Percentiles rank a stretch among this genome's conserved stretches.
These are phyloP conservation scores for Wilhelminamyces savonicus DNA, from an alignment of 805 yeast species.

Conservation along the genomic window DNA sequence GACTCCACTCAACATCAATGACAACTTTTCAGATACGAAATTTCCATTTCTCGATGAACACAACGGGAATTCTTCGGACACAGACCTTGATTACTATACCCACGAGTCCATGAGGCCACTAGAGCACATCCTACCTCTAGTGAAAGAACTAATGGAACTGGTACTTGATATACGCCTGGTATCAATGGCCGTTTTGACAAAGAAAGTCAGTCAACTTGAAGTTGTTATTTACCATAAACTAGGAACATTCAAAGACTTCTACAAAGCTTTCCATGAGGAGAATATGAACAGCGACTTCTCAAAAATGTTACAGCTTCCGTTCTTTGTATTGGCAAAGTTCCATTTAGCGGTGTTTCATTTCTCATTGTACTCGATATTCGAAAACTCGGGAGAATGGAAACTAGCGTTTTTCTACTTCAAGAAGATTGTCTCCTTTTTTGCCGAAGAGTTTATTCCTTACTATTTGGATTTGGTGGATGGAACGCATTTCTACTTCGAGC, in stretches of 20 bases:
- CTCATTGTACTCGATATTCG: slow-evolving; percentile 10
- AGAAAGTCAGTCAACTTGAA: slow-evolving; percentile 7
- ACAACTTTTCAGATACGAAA: slow-evolving; percentile 6
- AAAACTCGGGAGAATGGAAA: slow-evolving; percentile 1
- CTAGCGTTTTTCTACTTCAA: slow-evolving; percentile 9
- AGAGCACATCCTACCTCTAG: slow-evolving; percentile 6
- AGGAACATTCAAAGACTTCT: slow-evolving; percentile 2
- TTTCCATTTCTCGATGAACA: slow-evolving; percentile 3
- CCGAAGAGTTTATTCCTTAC: slow-evolving; percentile 7
- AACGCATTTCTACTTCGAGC: slow-evolving; percentile 4
- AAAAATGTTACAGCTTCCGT: slow-evolving; percentile 2
- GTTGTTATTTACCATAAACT: neutral
- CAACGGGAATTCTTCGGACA: slow-evolving; percentile 3
- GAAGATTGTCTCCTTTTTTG: slow-evolving; percentile 5
- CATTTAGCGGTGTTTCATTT: slow-evolving; percentile 6
- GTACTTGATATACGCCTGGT: slow-evolving; percentile 3
- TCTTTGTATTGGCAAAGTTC: slow-evolving; percentile 5
- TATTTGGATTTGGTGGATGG: slow-evolving; percentile 4
- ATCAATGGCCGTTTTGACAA: slow-evolving; percentile 3
- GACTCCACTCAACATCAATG: slow-evolving; percentile 3
- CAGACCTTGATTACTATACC: slow-evolving; percentile 3
- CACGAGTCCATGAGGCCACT: slow-evolving; percentile 1
- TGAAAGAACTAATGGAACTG: slow-evolving; percentile 15
- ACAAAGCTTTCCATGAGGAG: slow-evolving; percentile 1
- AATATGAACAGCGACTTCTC: neutral